A percentile compares a stretch with the other conserved stretches of the same genome.
Evolutionary conservation across 2,329 filamentous ascomycete genomes (phyloP).

Genomic region (Fusarium graminum): DNA sequence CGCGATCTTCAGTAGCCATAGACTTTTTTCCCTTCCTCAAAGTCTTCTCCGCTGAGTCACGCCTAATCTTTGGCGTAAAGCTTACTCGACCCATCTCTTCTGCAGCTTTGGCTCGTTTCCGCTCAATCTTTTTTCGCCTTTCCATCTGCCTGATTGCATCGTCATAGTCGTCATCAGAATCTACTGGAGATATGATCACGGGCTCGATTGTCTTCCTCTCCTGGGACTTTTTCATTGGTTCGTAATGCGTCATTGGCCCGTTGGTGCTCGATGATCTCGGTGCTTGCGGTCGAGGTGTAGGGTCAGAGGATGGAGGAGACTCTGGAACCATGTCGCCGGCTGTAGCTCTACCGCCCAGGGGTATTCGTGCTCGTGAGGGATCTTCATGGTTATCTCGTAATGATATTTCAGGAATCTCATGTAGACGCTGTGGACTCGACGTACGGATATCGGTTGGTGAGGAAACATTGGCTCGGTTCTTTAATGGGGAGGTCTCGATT

Average conservation of each 20-base stretch:
- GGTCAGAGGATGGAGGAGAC: conserved; percentile 51
- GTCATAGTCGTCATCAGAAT: conserved; percentile 54
- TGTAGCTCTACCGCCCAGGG: conserved; percentile 41
- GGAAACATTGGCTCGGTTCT: conserved; percentile 62
- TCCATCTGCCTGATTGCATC: conserved; percentile 51
- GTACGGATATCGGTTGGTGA: conserved; percentile 58
- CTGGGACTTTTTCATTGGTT: conserved; percentile 62
- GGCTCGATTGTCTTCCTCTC: conserved; percentile 54
- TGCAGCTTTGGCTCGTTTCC: conserved; percentile 57
- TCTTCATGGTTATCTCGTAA: conserved; percentile 39
- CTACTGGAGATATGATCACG: conserved; percentile 41
- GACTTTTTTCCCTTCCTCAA: conserved; percentile 49
- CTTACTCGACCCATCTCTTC: conserved; percentile 59
- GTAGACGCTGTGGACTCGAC: conserved; percentile 57
- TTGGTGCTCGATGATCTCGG: conserved; percentile 43
- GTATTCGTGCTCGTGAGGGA: conserved; percentile 46
- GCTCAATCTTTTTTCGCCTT: conserved; percentile 55
- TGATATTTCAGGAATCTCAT: conserved; percentile 51
- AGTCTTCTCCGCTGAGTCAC: conserved; percentile 41
- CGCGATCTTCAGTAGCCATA: conserved; percentile 3
- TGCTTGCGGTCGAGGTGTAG: conserved; percentile 39
- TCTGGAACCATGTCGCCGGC: conserved; percentile 55
- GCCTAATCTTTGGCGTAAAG: conserved; percentile 48
- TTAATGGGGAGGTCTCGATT: conserved; percentile 62
- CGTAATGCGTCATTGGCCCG: conserved; percentile 59